Conservation (phyloP, 2,329 filamentous ascomycete genomes). For the Trichoderma sp. region DNA sequence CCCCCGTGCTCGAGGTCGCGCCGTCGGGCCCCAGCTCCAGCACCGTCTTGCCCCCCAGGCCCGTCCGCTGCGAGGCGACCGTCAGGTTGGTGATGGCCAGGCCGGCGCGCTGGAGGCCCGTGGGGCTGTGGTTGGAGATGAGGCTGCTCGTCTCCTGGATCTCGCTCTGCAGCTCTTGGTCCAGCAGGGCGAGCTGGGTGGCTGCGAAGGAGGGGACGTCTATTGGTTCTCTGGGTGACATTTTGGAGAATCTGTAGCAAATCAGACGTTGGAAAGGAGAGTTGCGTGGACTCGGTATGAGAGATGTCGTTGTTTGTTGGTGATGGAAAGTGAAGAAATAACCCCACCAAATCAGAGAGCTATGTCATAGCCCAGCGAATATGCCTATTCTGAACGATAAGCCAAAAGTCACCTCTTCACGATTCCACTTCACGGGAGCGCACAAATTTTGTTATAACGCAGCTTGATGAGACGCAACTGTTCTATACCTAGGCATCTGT, state of each 20-base stretch:
- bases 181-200: constrained; percentile 70
- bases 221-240: constrained; percentile 48
- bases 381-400: constrained; percentile 8
- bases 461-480: not conserved
- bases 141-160: constrained; percentile 69
- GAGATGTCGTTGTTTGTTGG: not conserved
- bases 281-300: not conserved
- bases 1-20: constrained; percentile 59
- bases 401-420: not conserved
- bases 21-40: constrained; percentile 76
- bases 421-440: not conserved
- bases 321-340: not conserved
- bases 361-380: not conserved
- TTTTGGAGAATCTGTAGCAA: constrained; percentile 30
- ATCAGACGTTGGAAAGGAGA: not conserved
- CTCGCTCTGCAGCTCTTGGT: constrained; percentile 72
- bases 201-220: constrained; percentile 70
- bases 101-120: constrained; percentile 73
- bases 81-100: constrained; percentile 76
- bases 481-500: not conserved
- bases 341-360: not conserved
- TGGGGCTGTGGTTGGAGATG: constrained; percentile 67
- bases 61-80: constrained; percentile 77
- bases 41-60: constrained; percentile 87
- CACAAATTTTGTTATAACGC: not conserved